Base-by-base conservation (phyloP, 805 yeast genomes). In the Yamadazyma tumulicola region DNA sequence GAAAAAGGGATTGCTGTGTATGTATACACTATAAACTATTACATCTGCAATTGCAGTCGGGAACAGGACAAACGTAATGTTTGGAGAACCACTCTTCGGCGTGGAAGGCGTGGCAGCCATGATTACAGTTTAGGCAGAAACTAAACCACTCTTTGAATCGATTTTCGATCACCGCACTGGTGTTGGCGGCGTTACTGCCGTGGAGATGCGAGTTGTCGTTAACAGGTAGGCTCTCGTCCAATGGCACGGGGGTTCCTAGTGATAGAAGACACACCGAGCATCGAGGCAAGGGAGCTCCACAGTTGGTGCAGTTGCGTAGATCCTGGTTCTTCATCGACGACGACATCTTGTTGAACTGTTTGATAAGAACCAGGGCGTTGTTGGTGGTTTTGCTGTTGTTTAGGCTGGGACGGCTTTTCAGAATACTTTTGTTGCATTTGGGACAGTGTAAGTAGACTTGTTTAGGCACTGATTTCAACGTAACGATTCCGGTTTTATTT, bases 81-180 rank as follows among this genome's bases (percentile, higher is more conserved):
- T 80, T 81, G 17, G 81, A 74, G 55, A 91, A 91, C 98, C 98
- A 91, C 50, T 89, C 94, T 43, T 85, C 88, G 0, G 97, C 97
- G 55, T 91, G 98, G 4, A 84, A 88, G 0, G 95, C 88, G 61
- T 91, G 98, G 76, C 81, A 81, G 1, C 96, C 95, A 50, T 91
- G 98, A 52, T 84, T 86, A 54, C 98, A 91, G 21, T 81, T 76
- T 44, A 91, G 61, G 51, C 98, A 91, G 59, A 87, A 87, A 46
- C 93, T 85, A 46, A 91, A 88, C 95, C 96, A 87, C 43, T 83
- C 82, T 39, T 78, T 74, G 54, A 84, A 76, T 39, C 63, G 60
- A 13, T 64, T 59, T 38, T 66, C 73, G 16, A 65, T 58, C 17
- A 51, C 48, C 15, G 43, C 47, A 14, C 41, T 43, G 12, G 38